A percentile compares a stretch with the other conserved stretches of the same genome.
These are phyloP conservation scores for Trichoderma arundinaceum DNA, from an alignment of 2,329 filamentous ascomycete genomes.

Conservation along the genomic window DNA sequence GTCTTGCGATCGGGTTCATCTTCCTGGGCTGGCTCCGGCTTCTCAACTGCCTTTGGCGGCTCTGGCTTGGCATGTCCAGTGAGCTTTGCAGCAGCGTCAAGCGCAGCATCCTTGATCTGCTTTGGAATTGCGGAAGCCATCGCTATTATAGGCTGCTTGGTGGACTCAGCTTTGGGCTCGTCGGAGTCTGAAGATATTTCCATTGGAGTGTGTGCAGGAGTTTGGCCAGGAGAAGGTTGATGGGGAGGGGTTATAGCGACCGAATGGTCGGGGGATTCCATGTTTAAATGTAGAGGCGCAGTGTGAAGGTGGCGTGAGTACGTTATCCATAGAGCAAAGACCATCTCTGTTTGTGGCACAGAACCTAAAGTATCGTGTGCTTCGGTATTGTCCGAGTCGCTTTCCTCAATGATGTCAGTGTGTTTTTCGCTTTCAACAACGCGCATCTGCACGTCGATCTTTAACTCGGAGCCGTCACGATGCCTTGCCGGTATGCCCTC, in stretches of 20 bases:
- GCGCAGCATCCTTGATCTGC: constrained; percentile 63
- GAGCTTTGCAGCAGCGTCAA: constrained; percentile 60
- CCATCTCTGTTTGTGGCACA: constrained; percentile 70
- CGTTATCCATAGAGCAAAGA: constrained; percentile 96
- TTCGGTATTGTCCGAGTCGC: constrained; percentile 50
- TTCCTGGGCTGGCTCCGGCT: constrained; percentile 45
- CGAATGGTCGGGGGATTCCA: constrained; percentile 66
- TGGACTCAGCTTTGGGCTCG: constrained; percentile 50
- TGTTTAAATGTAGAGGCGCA: constrained; percentile 54
- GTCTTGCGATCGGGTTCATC: constrained; percentile 66
- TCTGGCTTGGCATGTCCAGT: constrained; percentile 48
- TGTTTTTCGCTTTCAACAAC: constrained; percentile 89
- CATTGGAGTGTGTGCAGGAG: constrained; percentile 60
- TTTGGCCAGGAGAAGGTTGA: constrained; percentile 79
- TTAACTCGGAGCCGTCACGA: constrained; percentile 87
- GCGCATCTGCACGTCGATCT: constrained; percentile 94
- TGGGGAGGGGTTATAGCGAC: constrained; percentile 73
- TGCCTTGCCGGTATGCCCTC: constrained; percentile 85
- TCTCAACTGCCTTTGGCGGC: constrained; percentile 43
- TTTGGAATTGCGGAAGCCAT: constrained; percentile 58
- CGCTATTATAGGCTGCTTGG: constrained; percentile 37
- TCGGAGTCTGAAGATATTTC: constrained; percentile 59
- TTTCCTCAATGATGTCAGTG: constrained; percentile 63
- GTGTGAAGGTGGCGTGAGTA: constrained; percentile 91
- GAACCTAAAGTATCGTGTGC: constrained; percentile 51